Evolutionary conservation across 2,329 filamentous ascomycete species (phyloP), one percentile per base, ranked within the genome.

Genomic region (Aspergillus hiratsukae): DNA sequence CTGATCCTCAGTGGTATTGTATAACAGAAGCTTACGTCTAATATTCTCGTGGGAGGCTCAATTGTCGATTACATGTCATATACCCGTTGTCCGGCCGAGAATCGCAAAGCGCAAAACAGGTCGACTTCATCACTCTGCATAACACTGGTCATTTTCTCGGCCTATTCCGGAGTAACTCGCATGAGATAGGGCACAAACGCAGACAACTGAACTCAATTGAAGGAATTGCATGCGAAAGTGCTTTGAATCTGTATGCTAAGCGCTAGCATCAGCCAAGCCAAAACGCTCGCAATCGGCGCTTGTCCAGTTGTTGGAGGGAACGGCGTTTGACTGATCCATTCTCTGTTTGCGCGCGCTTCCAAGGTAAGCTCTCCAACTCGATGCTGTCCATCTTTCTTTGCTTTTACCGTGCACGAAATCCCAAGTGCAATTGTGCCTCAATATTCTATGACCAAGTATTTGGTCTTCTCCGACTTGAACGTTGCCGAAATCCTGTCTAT

Each of bases 221-320:
- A 46, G 21, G 21, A 17, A 14, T 23, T 17, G 43, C 43, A 25
- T 14, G 14, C 19, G 43, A 27, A 46, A 25, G 11, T 46, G 3
- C 43, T 40, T 41, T 28, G 46, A 37, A 48, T 35, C 19, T 41
- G 48, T 54, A 40, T 3, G 28, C 23, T 46, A 46, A 46, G 43
- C 43, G 43, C 43, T 46, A 49, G 49, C 54, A 52, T 45, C 52
- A 48, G 45, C 53, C 41, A 56, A 58, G 54, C 54, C 57, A 56
- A 55, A 40, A 27, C 49, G 43, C 21, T 29, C 40, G n/a, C 17
- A 29, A 5, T 28, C 19, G 29, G 64, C 66, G 66, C 67, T 60
- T 58, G 60, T 51, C 57, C 61, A 61, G 66, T 66, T 58, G 69
- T 71, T 64, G 56, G 58, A 61, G 66, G 58, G 46, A 57, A 59